Conservation (phyloP, 306 rosid genomes). For the Lablab purpureus region DNA sequence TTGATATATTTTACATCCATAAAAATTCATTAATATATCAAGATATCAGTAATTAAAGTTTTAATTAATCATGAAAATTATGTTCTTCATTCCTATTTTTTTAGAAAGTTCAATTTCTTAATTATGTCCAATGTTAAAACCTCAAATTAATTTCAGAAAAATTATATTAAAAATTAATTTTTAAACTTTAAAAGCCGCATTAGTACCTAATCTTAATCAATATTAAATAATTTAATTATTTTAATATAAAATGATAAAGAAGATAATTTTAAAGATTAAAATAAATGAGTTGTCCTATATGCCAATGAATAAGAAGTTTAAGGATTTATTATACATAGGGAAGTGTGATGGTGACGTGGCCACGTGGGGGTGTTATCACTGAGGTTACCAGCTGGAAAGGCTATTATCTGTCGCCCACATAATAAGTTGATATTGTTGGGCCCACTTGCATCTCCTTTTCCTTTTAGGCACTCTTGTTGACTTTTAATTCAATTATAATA, state of each 20-base stretch:
- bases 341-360: constrained; percentile 47
- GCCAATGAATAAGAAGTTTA: neutral
- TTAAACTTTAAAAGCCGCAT: neutral
- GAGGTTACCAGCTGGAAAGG: constrained; percentile 52
- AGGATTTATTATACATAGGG: neutral
- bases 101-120: neutral
- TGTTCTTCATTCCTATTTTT: no score
- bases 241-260: neutral
- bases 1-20: neutral
- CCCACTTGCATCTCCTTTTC: neutral
- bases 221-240: neutral
- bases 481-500: neutral
- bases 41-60: no score
- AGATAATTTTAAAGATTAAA: neutral
- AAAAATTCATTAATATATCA: neutral
- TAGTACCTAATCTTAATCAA: neutral
- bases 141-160: neutral
- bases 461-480: neutral
- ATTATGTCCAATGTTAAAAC: no score
- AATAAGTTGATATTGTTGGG: neutral
- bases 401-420: constrained; percentile 15
- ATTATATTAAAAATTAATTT: neutral
- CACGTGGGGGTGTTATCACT: constrained; percentile 48
- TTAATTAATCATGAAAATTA: no score
- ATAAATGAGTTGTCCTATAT: neutral